Evolutionary conservation across 2,329 filamentous ascomycete species (phyloP), one percentile per base, ranked within the genome.

Genomic region (Chalaropsis ovoidea): DNA sequence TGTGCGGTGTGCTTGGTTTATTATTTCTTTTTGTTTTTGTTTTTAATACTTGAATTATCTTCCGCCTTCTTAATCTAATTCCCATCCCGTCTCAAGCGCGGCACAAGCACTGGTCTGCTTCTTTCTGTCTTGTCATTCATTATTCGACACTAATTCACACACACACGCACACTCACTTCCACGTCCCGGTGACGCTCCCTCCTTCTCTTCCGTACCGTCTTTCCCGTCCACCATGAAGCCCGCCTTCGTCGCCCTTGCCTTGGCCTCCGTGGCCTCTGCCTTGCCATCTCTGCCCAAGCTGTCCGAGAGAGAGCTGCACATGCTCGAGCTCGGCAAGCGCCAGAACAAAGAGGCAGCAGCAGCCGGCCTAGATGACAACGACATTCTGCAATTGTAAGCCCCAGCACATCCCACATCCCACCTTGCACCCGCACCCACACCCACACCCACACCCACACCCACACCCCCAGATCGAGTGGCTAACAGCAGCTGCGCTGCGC

Each of bases 351-450:
- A 76, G 3, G 80, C 79, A 2, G 75, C 75, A 7, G 77, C 77
- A 13, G 72, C 76, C 2, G 80, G 80, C 35, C 74, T 83, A 52
- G 75, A 73, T 13, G 81, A 84, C 69, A 74, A 80, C 35, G 81
- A 83, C 68, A 82, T 84, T 69, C 74, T 84, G 56, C 80, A 84
- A 73, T 84, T 84, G 81, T 83, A 74, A 74, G 80, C 54, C 10
- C 54, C 10, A 1, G n/a, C 35, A 7, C 8, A 3, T 7, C 35
- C 54, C 35, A 1, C 8, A 3, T 7, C 35, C 35, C 5, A 1
- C 35, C 35, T 7, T 10, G 4, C 8, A 3, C 8, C 35, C 35
- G 4, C 8, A 1, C 8, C 35, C 35, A 1, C 8, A 3, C 35
- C 8, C 8, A 10, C 5, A 35, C 3, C 31, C 35, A 39, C 0